Percentiles rank a stretch among this genome's conserved stretches.
Evolutionary conservation across 139 green algal genomes (phyloP).

Genomic region (Volvox africanus): DNA sequence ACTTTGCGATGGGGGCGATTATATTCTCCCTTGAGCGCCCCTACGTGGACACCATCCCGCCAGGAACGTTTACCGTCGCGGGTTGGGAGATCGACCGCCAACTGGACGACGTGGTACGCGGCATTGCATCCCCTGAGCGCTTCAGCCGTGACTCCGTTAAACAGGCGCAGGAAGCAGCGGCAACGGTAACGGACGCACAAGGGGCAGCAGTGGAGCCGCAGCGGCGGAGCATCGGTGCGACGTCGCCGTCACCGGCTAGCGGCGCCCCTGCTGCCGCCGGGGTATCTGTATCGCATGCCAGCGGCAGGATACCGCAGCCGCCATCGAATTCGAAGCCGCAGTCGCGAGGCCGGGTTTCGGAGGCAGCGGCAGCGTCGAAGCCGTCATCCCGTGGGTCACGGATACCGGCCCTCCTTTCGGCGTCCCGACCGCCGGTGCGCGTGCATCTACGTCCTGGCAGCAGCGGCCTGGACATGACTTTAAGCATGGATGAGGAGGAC

Average conservation of each 20-base stretch:
- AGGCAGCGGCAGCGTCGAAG: background rate
- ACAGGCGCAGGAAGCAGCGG: background rate
- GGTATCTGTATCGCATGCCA: background rate
- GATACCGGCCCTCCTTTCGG: background rate
- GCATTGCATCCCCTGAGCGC: background rate
- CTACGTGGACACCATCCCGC: background rate
- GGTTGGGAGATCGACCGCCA: constrained; percentile 58
- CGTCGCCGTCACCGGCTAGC: background rate
- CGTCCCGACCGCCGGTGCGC: constrained; percentile 18
- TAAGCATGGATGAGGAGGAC: constrained; percentile 29
- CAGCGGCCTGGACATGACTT: constrained; percentile 1
- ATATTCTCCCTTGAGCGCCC: constrained; percentile 47
- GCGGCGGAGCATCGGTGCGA: background rate
- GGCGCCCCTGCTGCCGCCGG: too few relatives aligned
- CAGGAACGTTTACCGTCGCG: constrained; percentile 45
- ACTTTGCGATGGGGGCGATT: constrained; percentile 47
- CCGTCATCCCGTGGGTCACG: background rate
- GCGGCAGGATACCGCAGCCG: background rate
- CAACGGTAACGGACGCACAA: background rate
- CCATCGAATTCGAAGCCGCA: background rate
- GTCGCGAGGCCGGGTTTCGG: background rate
- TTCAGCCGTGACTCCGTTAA: background rate
- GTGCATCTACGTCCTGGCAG: constrained; percentile 30
- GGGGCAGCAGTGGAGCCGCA: background rate
- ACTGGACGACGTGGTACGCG: constrained; percentile 33